Percentiles rank a stretch among this genome's conserved stretches.
These are phyloP conservation scores for Zymoseptoria brevis DNA, from an alignment of 2,329 filamentous ascomycete genomes.

Conservation along the genomic window DNA sequence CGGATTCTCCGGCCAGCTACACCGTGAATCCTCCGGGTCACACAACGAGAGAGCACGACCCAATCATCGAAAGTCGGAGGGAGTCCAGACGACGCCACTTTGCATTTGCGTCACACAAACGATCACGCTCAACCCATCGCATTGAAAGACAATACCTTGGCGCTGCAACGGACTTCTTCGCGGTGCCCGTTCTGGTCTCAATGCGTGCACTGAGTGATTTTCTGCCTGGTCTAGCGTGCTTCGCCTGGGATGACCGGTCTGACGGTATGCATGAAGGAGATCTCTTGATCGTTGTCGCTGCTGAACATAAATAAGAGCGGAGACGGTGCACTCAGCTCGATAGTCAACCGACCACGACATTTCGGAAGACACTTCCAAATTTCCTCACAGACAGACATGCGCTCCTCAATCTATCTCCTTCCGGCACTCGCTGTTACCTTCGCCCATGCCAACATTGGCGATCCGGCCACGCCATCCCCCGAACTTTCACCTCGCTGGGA, in stretches of 20 bases:
- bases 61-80: not conserved
- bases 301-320: not conserved
- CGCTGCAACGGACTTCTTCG: not conserved
- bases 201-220: not conserved
- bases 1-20: not conserved
- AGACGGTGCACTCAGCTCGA: not conserved
- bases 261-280: not conserved
- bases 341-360: not conserved
- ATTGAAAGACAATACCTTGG: not conserved
- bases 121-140: not conserved
- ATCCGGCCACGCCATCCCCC: not conserved
- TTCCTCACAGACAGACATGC: not conserved
- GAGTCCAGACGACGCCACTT: not conserved
- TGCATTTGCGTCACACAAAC: not conserved
- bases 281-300: not conserved
- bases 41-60: not conserved
- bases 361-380: not conserved
- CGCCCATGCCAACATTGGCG: not conserved
- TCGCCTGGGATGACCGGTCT: not conserved
- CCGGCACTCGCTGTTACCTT: not conserved
- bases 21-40: not conserved
- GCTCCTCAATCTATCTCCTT: not conserved
- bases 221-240: not conserved
- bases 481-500: not conserved
- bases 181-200: not conserved